These are phyloP conservation scores for Zopfia rhizophila DNA, from an alignment of 2,329 filamentous ascomycete genomes.

Conservation along the genomic window DNA sequence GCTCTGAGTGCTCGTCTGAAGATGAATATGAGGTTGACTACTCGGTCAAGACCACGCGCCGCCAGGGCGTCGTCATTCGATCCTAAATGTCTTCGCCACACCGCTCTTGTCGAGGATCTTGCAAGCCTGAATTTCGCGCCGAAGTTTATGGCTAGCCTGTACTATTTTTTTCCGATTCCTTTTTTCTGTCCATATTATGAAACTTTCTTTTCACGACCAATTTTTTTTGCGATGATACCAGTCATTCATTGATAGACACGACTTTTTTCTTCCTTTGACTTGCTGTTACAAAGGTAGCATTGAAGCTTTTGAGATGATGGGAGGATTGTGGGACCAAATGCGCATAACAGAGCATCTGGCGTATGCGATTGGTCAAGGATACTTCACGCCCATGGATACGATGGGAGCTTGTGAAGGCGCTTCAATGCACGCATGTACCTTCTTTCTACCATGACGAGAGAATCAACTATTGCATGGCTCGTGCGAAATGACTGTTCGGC, in stretches of 20 bases:
- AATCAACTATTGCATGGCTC: constrained; percentile 39
- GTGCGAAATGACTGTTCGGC: too few relatives aligned
- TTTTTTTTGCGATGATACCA: constrained; percentile 3
- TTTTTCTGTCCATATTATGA: constrained; percentile 27
- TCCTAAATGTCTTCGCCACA: constrained; percentile 26
- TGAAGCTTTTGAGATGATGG: too few relatives aligned
- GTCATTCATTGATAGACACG: constrained; percentile 5
- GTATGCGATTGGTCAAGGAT: constrained; percentile 16
- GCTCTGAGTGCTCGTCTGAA: constrained; percentile 75
- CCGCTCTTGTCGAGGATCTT: too few relatives aligned
- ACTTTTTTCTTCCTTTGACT: constrained; percentile 12
- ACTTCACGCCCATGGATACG: constrained; percentile 8
- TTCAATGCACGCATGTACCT: constrained; percentile 34
- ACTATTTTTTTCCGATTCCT: constrained; percentile 13
- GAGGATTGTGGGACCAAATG: constrained; percentile 9
- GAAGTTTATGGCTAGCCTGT: constrained; percentile 1
- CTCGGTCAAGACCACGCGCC: constrained; percentile 60
- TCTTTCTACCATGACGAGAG: constrained; percentile 14
- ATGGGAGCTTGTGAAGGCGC: constrained; percentile 14
- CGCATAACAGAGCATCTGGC: constrained; percentile 15
- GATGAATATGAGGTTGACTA: constrained; percentile 68
- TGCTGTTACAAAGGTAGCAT: constrained; percentile 29
- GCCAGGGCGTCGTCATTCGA: constrained; percentile 59
- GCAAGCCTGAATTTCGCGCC: background rate
- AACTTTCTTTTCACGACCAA: constrained; percentile 10